These are phyloP conservation scores for Vanrija sp. DNA, from an alignment of 1,284 basidiomycete genomes.

Conservation along the genomic window DNA sequence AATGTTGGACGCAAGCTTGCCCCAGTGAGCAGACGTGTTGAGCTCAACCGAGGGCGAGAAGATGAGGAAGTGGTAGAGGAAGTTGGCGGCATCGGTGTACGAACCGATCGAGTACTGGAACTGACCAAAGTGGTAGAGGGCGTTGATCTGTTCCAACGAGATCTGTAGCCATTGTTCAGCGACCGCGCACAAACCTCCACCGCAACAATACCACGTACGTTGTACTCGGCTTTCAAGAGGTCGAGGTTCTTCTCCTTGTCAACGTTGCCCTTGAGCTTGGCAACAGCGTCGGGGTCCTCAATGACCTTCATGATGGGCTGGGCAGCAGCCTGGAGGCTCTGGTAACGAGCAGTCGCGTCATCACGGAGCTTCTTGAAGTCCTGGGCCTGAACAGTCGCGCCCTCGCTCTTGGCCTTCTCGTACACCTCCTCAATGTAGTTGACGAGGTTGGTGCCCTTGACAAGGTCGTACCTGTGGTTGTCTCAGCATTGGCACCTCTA, in stretches of 20 bases:
- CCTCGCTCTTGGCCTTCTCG: constrained; percentile 59
- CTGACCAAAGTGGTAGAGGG: constrained; percentile 95
- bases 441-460: constrained; percentile 94
- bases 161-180: constrained; percentile 55
- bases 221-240: constrained; percentile 89
- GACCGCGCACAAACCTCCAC: neutral
- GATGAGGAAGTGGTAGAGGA: constrained; percentile 97
- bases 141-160: constrained; percentile 88
- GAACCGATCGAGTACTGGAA: constrained; percentile 97
- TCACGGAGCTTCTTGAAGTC: constrained; percentile 78
- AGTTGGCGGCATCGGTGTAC: constrained; percentile 93
- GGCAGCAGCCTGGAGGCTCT: constrained; percentile 79
- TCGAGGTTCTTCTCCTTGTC: constrained; percentile 96
- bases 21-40: constrained; percentile 95
- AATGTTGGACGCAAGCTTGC: constrained; percentile 94
- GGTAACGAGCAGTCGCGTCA: constrained; percentile 75
- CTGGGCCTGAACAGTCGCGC: constrained; percentile 12
- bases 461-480: constrained; percentile 72
- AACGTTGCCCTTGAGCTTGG: constrained; percentile 64
- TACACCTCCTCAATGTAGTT: constrained; percentile 81
- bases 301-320: constrained; percentile 93
- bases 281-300: constrained; percentile 86
- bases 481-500: neutral
- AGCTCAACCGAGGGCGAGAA: constrained; percentile 89
- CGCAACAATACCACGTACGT: constrained; percentile 55